A percentile compares a stretch with the other conserved stretches of the same genome.
These are phyloP conservation scores for Mycena leptocephala DNA, from an alignment of 768 basidiomycete species.

Conservation along the genomic window DNA sequence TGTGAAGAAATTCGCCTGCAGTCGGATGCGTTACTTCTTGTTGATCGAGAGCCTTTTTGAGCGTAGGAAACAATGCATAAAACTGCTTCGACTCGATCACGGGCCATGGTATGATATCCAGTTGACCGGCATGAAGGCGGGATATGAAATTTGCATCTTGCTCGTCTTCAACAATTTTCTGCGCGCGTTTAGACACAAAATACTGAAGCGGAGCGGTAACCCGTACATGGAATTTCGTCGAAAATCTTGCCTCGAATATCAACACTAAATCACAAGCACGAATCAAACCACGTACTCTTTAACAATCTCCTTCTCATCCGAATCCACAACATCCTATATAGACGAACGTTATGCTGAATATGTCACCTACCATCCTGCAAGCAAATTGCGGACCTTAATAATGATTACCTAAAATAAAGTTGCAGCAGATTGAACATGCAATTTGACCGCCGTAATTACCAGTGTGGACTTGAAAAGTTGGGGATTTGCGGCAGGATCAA, in stretches of 20 bases:
- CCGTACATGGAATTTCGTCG: constrained; percentile 61
- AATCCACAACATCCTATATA: constrained; percentile 74
- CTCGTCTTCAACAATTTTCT: constrained; percentile 74
- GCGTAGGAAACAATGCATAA: constrained; percentile 64
- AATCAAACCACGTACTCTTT: constrained; percentile 60
- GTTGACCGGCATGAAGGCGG: constrained; percentile 68
- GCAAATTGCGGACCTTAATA: background rate
- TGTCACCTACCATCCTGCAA: background rate
- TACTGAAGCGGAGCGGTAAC: background rate
- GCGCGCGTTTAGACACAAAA: constrained; percentile 56
- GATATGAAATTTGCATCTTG: constrained; percentile 76
- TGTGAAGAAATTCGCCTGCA: constrained; percentile 69
- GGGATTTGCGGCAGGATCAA: constrained; percentile 73
- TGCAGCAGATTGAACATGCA: no score
- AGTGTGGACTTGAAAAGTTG: constrained; percentile 72
- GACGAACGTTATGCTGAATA: background rate
- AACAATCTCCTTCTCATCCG: constrained; percentile 70
- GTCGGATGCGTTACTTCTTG: constrained; percentile 64
- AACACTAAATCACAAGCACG: background rate
- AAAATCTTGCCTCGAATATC: constrained; percentile 65
- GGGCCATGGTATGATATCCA: constrained; percentile 77
- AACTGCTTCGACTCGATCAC: constrained; percentile 76
- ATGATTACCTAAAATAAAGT: no score
- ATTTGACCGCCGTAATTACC: no score
- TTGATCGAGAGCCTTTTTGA: constrained; percentile 65